These are phyloP conservation scores for Mycena floridula DNA, from an alignment of 768 basidiomycete species.

Conservation along the genomic window DNA sequence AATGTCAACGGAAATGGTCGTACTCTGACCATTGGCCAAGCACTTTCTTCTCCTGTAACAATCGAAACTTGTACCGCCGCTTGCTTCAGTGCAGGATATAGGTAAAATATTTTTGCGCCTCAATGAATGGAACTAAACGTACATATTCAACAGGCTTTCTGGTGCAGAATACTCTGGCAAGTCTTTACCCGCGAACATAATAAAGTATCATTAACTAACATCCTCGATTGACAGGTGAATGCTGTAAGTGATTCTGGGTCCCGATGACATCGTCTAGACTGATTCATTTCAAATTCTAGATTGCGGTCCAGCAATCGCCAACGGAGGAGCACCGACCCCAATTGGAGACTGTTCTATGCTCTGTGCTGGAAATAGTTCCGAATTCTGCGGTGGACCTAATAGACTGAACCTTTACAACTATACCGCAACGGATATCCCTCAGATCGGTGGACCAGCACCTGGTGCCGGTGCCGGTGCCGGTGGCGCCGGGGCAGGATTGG, in stretches of 20 bases:
- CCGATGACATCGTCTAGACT: background rate
- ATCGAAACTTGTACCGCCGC: slow-evolving; percentile 54
- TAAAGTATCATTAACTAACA: too few relatives aligned
- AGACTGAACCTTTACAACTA: slow-evolving; percentile 64
- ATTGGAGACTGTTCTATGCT: slow-evolving; percentile 60
- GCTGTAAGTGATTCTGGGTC: slow-evolving; percentile 37
- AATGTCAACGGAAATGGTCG: slow-evolving; percentile 36
- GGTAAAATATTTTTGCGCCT: too few relatives aligned
- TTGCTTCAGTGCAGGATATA: slow-evolving; percentile 50
- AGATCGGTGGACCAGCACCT: slow-evolving; percentile 14
- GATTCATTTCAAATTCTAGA: slow-evolving; percentile 24
- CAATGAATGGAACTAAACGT: too few relatives aligned
- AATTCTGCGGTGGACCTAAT: slow-evolving; percentile 72
- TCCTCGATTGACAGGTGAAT: too few relatives aligned
- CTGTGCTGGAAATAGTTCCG: slow-evolving; percentile 54
- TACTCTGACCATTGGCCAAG: slow-evolving; percentile 28
- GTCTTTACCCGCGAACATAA: too few relatives aligned
- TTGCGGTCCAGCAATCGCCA: slow-evolving; percentile 41
- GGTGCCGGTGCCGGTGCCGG: slow-evolving; percentile 32
- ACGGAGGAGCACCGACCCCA: slow-evolving; percentile 39
- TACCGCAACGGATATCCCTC: slow-evolving; percentile 51
- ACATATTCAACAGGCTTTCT: too few relatives aligned
- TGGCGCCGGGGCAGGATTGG: slow-evolving; percentile 21
- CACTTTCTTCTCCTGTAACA: slow-evolving; percentile 38
- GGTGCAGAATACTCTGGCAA: slow-evolving; percentile 36